Conservation (phyloP, 106 monocot genomes). For the Alisma plantagoaquatica region DNA sequence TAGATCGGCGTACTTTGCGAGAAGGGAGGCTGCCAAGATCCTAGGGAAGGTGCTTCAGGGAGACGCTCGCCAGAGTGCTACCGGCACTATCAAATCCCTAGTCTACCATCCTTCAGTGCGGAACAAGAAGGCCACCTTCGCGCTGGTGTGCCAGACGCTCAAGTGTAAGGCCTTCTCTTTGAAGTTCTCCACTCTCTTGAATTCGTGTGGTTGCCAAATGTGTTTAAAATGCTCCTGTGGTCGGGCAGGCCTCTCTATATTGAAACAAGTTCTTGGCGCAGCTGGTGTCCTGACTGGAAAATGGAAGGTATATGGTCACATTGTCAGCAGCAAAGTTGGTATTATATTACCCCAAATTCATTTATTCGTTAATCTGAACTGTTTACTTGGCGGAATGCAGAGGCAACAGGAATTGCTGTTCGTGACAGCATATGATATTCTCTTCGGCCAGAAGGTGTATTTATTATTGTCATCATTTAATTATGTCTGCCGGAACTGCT, state of each 20-base stretch:
- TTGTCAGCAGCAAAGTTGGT: no score
- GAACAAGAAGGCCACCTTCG: conserved; percentile 94
- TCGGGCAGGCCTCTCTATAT: conserved; percentile 47
- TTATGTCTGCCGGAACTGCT: no score
- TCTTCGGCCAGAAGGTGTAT: conserved; percentile 76
- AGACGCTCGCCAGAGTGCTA: conserved; percentile 60
- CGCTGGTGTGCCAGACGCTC: conserved; percentile 92
- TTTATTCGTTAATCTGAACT: no score
- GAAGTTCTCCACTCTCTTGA: background rate
- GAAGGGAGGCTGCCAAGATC: conserved; percentile 89
- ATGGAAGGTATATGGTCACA: conserved; percentile 84
- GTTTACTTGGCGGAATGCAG: conserved; percentile 50
- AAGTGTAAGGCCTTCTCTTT: conserved; percentile 44
- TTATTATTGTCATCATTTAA: no score
- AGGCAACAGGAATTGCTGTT: conserved; percentile 79
- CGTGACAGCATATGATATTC: conserved; percentile 69
- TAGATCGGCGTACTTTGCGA: conserved; percentile 76
- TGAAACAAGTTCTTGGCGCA: conserved; percentile 52
- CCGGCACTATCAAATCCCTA: conserved; percentile 81
- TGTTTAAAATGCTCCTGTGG: no score
- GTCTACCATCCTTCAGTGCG: conserved; percentile 81
- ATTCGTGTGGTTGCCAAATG: no score
- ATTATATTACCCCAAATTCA: no score
- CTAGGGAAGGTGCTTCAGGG: conserved; percentile 63
- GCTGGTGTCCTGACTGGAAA: conserved; percentile 41